phyloP scores from a whole-genome alignment of 2,329 filamentous ascomycete species.

The Hortaea sp. region DNA sequence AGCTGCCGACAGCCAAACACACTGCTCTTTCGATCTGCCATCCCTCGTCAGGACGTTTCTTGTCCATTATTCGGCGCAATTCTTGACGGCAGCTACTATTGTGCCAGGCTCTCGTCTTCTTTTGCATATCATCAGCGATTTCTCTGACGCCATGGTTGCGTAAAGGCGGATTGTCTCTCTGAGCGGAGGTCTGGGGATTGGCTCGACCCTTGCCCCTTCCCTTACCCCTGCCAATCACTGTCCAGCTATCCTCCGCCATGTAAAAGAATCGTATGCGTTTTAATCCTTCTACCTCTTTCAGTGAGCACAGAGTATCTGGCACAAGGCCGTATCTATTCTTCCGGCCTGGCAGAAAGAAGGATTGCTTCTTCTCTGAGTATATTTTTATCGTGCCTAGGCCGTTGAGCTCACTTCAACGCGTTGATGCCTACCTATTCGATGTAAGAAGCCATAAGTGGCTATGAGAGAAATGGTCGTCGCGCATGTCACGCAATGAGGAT shows the following conservation, averaged over 20 bases:
- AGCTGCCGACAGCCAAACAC: conserved; percentile 21
- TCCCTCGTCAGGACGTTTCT: conserved; percentile 11
- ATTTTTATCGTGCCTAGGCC: no score
- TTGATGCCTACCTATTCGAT: no score
- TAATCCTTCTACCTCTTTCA: no score
- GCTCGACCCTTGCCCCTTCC: conserved; percentile 1
- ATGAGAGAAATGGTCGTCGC: no score
- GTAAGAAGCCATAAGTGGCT: no score
- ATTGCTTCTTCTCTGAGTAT: no score
- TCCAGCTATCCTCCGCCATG: conserved; percentile 2
- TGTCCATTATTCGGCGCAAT: conserved; percentile 10
- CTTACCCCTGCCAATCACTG: conserved; percentile 1
- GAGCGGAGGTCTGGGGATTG: neutral
- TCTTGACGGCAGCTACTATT: conserved; percentile 12
- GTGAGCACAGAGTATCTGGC: no score
- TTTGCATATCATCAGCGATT: conserved; percentile 11
- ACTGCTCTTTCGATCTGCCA: conserved; percentile 19
- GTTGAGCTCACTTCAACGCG: no score
- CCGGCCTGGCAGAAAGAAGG: no score
- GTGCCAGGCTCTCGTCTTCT: conserved; percentile 13
- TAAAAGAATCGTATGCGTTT: no score
- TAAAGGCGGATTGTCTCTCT: neutral
- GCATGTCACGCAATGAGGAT: no score
- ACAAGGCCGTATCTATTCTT: no score
- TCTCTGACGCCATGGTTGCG: conserved; percentile 10